phyloP scores from a whole-genome alignment of 2,329 filamentous ascomycete species.

The Colletotrichum cereale region DNA sequence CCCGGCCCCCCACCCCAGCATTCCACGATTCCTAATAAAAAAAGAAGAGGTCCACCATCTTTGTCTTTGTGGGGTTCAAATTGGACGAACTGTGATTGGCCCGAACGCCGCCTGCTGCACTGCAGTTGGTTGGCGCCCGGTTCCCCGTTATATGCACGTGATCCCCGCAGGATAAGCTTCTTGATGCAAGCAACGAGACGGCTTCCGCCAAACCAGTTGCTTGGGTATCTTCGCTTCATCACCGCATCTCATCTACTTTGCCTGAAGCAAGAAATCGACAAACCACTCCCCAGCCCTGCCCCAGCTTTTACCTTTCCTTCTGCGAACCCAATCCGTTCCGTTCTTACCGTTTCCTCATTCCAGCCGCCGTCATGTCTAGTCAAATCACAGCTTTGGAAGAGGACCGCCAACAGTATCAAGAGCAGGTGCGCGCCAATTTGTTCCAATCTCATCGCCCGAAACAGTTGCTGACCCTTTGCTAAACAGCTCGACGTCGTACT shows the following conservation, averaged over 20 bases:
- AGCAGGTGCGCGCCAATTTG: constrained; percentile 60
- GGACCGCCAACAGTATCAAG: constrained; percentile 67
- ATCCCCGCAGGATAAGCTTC: constrained; percentile 23
- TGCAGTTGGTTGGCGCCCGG: neutral
- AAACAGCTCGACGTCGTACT: constrained; percentile 81
- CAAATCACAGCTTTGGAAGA: constrained; percentile 61
- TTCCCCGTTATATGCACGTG: constrained; percentile 26
- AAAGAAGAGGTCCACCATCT: neutral
- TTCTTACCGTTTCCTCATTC: neutral
- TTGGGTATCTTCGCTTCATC: neutral
- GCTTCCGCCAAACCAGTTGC: neutral
- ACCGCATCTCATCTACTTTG: neutral
- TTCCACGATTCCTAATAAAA: constrained; percentile 15
- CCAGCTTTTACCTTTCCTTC: neutral
- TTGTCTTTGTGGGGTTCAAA: neutral
- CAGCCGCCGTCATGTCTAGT: constrained; percentile 37
- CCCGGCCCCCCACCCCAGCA: constrained; percentile 16
- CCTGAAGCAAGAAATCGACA: neutral
- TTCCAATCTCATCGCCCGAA: neutral
- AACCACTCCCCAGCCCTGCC: neutral
- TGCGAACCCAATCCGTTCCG: neutral
- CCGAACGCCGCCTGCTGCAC: neutral
- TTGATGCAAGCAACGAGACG: neutral
- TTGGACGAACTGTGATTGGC: constrained; percentile 15
- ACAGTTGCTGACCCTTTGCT: constrained; percentile 39